These are phyloP conservation scores for Musa beccarii DNA, from an alignment of 176 grass and related monocot species.

Conservation along the genomic window DNA sequence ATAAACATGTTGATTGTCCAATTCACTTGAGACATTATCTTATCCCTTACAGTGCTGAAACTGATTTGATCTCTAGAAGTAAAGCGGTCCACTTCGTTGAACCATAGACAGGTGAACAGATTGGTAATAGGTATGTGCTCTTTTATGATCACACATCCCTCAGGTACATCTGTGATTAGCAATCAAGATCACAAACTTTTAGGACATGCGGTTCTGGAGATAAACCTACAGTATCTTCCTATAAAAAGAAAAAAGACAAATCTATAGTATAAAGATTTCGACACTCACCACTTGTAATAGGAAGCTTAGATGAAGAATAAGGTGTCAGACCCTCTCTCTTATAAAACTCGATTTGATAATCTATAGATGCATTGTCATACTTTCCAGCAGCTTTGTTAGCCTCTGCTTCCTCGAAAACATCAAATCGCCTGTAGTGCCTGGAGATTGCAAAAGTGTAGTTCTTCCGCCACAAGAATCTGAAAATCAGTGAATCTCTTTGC, in stretches of 20 bases:
- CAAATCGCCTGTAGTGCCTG: constrained; percentile 94
- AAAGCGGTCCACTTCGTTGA: constrained; percentile 92
- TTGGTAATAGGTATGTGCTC: constrained; percentile 85
- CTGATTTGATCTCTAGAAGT: constrained; percentile 88
- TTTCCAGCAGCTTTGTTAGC: constrained; percentile 96
- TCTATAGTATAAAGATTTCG: background rate
- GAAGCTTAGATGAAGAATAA: constrained; percentile 87
- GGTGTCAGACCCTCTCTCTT: constrained; percentile 88
- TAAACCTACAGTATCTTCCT: no score
- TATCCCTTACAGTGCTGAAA: constrained; percentile 91
- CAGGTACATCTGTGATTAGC: constrained; percentile 67
- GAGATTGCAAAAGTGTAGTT: constrained; percentile 85
- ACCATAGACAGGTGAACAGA: constrained; percentile 92
- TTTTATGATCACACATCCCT: constrained; percentile 92
- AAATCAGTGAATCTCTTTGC: constrained; percentile 6
- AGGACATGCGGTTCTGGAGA: no score
- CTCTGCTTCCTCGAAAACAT: constrained; percentile 97
- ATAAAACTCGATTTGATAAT: constrained; percentile 92
- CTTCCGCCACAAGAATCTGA: constrained; percentile 96
- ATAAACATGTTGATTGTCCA: constrained; percentile 91
- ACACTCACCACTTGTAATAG: constrained; percentile 79
- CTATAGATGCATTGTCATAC: constrained; percentile 91
- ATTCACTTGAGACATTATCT: constrained; percentile 63
- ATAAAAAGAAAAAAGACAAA: background rate
- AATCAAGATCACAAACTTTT: background rate